Percentiles rank a stretch among this genome's conserved stretches.
Conservation (phyloP, 352 stramenopile species). For the Pythium monospermum region DNA sequence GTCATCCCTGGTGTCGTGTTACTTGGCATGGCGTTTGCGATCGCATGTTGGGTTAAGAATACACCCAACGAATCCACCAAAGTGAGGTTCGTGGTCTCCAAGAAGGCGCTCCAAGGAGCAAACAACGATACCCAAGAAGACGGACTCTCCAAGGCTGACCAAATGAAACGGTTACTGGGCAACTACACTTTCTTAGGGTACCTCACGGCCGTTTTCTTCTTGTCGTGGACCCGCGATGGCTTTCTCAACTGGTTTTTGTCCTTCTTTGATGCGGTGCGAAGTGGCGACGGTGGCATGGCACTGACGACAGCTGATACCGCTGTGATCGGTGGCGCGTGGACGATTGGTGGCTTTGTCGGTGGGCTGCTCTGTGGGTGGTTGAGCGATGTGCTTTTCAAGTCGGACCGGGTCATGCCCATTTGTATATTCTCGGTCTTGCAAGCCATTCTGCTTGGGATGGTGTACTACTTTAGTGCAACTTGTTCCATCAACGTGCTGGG, state of each 20-base stretch:
- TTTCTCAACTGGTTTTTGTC: constrained; percentile 79
- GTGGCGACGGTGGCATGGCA: constrained; percentile 10
- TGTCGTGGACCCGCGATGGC: constrained; percentile 62
- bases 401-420: constrained; percentile 60
- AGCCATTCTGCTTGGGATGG: constrained; percentile 36
- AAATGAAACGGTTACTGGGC: constrained; percentile 46
- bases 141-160: constrained; percentile 29
- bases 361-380: constrained; percentile 69
- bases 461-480: constrained; percentile 56
- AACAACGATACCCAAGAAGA: background rate
- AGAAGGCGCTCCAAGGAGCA: constrained; percentile 13
- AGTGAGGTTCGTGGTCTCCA: constrained; percentile 14
- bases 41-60: constrained; percentile 52
- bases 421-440: constrained; percentile 71
- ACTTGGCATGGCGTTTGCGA: constrained; percentile 47
- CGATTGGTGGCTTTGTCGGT: constrained; percentile 64
- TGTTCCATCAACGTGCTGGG: constrained; percentile 46
- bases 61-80: constrained; percentile 42
- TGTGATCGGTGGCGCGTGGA: constrained; percentile 71
- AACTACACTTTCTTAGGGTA: constrained; percentile 71
- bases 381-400: constrained; percentile 63
- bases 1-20: constrained; percentile 50
- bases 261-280: constrained; percentile 65
- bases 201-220: constrained; percentile 59
- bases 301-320: constrained; percentile 48